phyloP scores from a whole-genome alignment of 257 asterid species.

The Paulownia fortunei region DNA sequence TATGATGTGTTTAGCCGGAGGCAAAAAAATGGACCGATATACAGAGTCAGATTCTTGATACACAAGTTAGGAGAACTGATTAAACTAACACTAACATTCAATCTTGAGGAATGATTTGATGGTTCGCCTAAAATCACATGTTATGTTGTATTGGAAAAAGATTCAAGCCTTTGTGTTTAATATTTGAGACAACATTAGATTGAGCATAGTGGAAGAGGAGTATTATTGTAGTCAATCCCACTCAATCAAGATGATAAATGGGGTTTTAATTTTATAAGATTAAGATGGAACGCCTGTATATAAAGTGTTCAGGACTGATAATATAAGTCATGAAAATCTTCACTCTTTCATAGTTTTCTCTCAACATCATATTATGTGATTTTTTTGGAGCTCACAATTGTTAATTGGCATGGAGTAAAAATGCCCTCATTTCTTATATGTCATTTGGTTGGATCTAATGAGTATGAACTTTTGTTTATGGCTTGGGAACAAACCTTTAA shows the following conservation, averaged over 20 bases:
- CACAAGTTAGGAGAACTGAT: not conserved
- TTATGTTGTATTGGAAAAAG: slow-evolving; percentile 1
- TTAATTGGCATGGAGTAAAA: not conserved
- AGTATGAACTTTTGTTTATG: slow-evolving; percentile 8
- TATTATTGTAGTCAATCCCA: not conserved
- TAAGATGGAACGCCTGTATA: not conserved
- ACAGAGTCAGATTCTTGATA: not conserved
- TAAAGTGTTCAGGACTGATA: not conserved
- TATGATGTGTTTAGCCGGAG: not conserved
- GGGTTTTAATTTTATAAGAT: not conserved
- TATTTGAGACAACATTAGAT: not conserved
- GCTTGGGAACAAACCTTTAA: not conserved
- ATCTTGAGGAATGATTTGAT: not conserved
- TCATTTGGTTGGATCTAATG: not conserved
- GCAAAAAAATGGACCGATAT: not conserved
- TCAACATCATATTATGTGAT: not conserved
- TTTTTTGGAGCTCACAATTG: not conserved
- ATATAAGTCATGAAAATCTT: not conserved
- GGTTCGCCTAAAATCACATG: not conserved
- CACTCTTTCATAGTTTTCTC: not conserved
- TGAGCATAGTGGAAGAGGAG: not conserved
- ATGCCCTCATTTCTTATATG: not conserved
- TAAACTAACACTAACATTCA: not conserved
- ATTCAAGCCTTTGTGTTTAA: not conserved
- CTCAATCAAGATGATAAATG: not conserved